Percentiles rank a stretch among this genome's conserved stretches.
phyloP scores from a whole-genome alignment of 352 stramenopile species.

The Halophytophthora polymorphica region DNA sequence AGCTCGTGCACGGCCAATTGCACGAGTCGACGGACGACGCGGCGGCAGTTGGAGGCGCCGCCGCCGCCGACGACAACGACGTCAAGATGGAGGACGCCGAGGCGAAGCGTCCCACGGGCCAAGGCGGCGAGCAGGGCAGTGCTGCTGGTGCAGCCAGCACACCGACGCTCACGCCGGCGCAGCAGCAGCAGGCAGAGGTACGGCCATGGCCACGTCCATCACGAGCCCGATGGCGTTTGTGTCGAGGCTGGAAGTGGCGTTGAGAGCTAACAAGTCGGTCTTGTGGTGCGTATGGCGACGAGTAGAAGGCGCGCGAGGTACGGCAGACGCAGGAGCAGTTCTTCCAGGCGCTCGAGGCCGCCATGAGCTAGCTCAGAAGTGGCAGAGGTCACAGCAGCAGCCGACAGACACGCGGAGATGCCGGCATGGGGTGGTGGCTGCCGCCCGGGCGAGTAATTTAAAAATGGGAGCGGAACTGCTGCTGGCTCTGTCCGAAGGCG shows the following conservation, averaged over 20 bases:
- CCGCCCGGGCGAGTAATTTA: conserved; percentile 27
- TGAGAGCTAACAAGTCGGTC: conserved; percentile 4
- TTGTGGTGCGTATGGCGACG: conserved; percentile 6
- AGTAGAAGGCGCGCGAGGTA: conserved; percentile 43
- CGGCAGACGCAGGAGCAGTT: conserved; percentile 65
- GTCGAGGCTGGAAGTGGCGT: not conserved
- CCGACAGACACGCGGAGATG: not conserved
- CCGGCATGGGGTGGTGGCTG: not conserved
- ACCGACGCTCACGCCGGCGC: conserved; percentile 16
- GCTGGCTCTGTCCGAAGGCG: too few relatives aligned
- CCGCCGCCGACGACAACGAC: conserved; percentile 21
- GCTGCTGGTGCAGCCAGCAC: conserved; percentile 9
- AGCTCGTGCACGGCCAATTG: conserved; percentile 57
- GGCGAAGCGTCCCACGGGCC: conserved; percentile 7
- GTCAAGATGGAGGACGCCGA: conserved; percentile 57
- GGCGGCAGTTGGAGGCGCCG: conserved; percentile 12
- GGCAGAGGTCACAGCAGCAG: too few relatives aligned
- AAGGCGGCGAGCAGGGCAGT: conserved; percentile 7
- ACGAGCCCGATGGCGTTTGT: not conserved
- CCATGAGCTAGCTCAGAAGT: conserved; percentile 31
- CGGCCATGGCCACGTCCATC: not conserved
- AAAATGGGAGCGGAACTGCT: conserved; percentile 10
- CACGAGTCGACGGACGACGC: conserved; percentile 50
- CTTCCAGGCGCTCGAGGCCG: conserved; percentile 52
- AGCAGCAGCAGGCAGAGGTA: conserved; percentile 43